Base-by-base conservation (phyloP, 169 alveolate species). In the Babesia sp. region DNA sequence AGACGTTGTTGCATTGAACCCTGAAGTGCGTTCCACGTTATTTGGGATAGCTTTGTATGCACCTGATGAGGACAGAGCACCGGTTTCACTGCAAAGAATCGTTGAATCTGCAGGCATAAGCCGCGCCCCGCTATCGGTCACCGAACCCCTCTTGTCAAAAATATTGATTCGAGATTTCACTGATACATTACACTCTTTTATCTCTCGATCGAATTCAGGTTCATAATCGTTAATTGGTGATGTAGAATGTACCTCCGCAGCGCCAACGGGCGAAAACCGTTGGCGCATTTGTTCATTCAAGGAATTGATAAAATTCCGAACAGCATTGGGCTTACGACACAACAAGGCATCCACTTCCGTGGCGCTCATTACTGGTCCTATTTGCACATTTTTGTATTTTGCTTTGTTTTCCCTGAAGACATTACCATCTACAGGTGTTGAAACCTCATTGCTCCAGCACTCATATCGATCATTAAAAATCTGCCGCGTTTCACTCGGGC, bases 291-390 rank as follows among this genome's bases (percentile, higher is more conserved):
- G 85, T 41, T 45, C 46, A n/a, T 76, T 76, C 42, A 76, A 34
- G 14, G 85, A 76, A 14, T 76, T 76, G 2, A 76, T 61, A 36
- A 76, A 66, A 33, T 76, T 76, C 11, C 56, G 46, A 11, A 76
- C 85, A 14, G 85, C 45, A 39, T 76, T 76, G 18, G 85, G 85
- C 61, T 76, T 66, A 20, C 85, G 73, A 33, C 72, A 28, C 29
- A 76, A 37, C 37, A 76, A 61, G 22, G 85, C 85, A 22, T 76
- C 85, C 42, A 76, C 85, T 18, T 76, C 85, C 16, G 50, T 77
- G 33, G 58, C 55, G 26, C 61, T 51, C 80, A 76, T 67, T 3
- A 76, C 58, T 2, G 79, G 85, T 0, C 77, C 81, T 1, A 57
- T 16, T 18, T 71, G 81, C 60, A 57, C 71, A 71, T 57, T 57